A percentile compares a stretch with the other conserved stretches of the same genome.
These are phyloP conservation scores for Phylloporus scabripes DNA, from an alignment of 768 basidiomycete species.

Conservation along the genomic window DNA sequence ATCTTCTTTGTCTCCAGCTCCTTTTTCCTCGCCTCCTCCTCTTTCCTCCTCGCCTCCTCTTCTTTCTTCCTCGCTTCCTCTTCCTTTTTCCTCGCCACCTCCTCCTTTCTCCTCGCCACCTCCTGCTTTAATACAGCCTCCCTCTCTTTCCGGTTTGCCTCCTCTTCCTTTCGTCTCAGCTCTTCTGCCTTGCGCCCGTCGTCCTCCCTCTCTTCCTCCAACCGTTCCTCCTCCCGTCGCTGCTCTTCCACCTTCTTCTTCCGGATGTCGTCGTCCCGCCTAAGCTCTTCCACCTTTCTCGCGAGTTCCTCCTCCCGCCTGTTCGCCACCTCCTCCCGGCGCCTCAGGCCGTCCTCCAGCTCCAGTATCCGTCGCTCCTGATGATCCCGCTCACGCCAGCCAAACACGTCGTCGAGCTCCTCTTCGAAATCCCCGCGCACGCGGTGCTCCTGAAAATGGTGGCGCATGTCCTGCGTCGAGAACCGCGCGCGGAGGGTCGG, in stretches of 20 bases:
- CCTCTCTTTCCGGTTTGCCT: slow-evolving; percentile 27
- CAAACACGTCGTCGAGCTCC: slow-evolving; percentile 29
- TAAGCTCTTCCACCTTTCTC: slow-evolving; percentile 34
- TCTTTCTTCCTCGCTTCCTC: slow-evolving; percentile 17
- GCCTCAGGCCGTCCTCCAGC: slow-evolving; percentile 7
- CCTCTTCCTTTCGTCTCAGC: slow-evolving; percentile 30
- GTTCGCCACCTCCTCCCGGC: slow-evolving; percentile 31
- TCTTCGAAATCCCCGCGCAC: slow-evolving; percentile 26
- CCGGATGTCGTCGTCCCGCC: no score
- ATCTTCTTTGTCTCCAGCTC: slow-evolving; percentile 18
- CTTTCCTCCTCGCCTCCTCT: slow-evolving; percentile 28
- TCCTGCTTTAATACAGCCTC: slow-evolving; percentile 19
- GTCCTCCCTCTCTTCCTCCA: no score
- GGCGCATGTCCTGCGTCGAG: slow-evolving; percentile 27
- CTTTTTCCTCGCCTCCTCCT: slow-evolving; percentile 25
- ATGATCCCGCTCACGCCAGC: slow-evolving; percentile 26
- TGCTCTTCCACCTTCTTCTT: no score
- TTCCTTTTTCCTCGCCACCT: slow-evolving; percentile 20
- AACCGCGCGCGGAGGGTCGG: no score
- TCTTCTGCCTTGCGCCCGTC: no score
- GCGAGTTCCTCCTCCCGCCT: slow-evolving; percentile 31
- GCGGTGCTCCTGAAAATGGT: slow-evolving; percentile 20
- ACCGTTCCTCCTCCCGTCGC: no score
- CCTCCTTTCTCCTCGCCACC: slow-evolving; percentile 18
- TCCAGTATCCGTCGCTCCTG: slow-evolving; percentile 27